These are phyloP conservation scores for Penicillium sp. DNA, from an alignment of 2,329 filamentous ascomycete species.

Conservation along the genomic window DNA sequence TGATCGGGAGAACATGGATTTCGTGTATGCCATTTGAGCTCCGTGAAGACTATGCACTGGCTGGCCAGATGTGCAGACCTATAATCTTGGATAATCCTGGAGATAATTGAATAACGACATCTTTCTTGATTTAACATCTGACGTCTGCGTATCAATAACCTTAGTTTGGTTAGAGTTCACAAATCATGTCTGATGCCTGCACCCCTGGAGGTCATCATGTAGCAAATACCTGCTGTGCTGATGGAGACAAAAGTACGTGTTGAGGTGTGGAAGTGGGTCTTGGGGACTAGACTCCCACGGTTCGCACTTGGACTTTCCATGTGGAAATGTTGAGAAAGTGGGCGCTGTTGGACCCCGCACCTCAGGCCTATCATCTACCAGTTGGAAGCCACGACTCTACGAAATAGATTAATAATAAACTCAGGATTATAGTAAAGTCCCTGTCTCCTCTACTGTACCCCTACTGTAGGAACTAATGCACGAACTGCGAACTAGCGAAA, in stretches of 20 bases:
- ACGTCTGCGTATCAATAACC: neutral
- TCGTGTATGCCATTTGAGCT: slow-evolving; percentile 49
- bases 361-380: neutral
- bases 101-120: neutral
- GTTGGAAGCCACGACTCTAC: neutral
- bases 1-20: slow-evolving; percentile 65
- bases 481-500: neutral
- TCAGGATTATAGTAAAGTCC: neutral
- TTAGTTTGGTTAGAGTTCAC: neutral
- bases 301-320: neutral
- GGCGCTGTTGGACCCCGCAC: neutral
- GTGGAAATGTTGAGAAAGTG: neutral
- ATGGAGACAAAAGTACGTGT: neutral
- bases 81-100: neutral
- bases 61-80: neutral
- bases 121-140: neutral
- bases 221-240: neutral
- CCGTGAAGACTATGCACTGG: neutral
- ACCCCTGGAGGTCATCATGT: neutral
- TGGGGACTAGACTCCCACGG: neutral
- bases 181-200: too few species aligned
- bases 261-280: neutral
- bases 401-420: neutral
- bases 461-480: neutral
- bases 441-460: neutral